These are phyloP conservation scores for Penicillium sp. DNA, from an alignment of 2,329 filamentous ascomycete species.

Conservation along the genomic window DNA sequence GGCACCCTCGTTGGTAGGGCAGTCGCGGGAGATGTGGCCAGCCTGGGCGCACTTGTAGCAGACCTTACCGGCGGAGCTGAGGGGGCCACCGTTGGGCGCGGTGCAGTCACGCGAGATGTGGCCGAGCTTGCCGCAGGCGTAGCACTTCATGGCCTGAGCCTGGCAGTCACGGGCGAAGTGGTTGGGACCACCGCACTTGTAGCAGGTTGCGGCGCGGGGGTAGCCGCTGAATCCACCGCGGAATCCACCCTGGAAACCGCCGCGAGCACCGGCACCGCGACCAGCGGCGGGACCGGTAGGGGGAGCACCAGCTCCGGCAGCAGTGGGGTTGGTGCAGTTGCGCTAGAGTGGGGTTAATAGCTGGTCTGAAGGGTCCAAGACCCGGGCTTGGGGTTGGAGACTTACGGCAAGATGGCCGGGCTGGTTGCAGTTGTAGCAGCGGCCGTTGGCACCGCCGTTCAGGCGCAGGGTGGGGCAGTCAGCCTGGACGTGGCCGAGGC, in stretches of 20 bases:
- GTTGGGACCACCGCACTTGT: slow-evolving; percentile 75
- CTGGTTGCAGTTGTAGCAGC: slow-evolving; percentile 95
- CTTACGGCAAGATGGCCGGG: slow-evolving; percentile 81
- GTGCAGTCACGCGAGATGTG: slow-evolving; percentile 95
- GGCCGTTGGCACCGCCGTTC: slow-evolving; percentile 68
- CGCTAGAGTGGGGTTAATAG: slow-evolving; percentile 45
- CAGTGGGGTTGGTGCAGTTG: slow-evolving; percentile 50
- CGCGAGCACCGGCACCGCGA: slow-evolving; percentile 59
- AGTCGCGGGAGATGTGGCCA: slow-evolving; percentile 92
- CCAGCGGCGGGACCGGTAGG: slow-evolving; percentile 41
- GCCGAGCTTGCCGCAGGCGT: slow-evolving; percentile 88
- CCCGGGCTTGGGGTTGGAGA: slow-evolving; percentile 14
- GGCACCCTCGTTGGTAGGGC: slow-evolving; percentile 59
- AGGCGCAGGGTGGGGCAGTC: slow-evolving; percentile 95
- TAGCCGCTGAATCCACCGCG: slow-evolving; percentile 63
- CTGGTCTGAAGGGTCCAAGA: neutral
- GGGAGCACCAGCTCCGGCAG: slow-evolving; percentile 56
- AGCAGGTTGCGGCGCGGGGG: slow-evolving; percentile 54
- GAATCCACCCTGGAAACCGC: slow-evolving; percentile 51
- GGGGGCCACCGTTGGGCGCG: slow-evolving; percentile 85
- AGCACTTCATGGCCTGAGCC: slow-evolving; percentile 97
- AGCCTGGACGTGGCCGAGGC: slow-evolving; percentile 93
- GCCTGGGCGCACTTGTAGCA: slow-evolving; percentile 96
- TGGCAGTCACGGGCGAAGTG: slow-evolving; percentile 98
- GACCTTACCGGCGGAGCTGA: slow-evolving; percentile 94